Conservation (phyloP, 163 green algal species). For the Scenedesmus sp. region DNA sequence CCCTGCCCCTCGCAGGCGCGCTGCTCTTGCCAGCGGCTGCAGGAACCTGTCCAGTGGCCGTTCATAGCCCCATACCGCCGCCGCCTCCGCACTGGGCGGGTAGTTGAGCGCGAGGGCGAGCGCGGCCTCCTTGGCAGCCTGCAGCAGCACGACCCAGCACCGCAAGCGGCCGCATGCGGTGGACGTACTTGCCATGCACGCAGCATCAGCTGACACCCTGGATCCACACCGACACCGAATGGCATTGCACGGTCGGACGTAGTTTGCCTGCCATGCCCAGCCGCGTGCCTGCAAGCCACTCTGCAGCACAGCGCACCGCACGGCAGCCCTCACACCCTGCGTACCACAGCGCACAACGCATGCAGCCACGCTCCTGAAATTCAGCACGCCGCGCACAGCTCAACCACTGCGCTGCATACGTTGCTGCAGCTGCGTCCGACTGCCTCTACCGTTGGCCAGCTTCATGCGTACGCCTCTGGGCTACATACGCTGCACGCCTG, state of each 20-base stretch:
- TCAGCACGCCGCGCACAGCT: too few relatives aligned
- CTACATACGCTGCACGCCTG: too few relatives aligned
- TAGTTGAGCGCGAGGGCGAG: conserved; percentile 73
- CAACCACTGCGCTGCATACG: conserved; percentile 52
- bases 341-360: too few relatives aligned
- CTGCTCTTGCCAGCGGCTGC: conserved; percentile 56
- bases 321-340: too few relatives aligned
- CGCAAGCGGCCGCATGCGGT: not conserved
- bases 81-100: conserved; percentile 54
- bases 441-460: conserved; percentile 69
- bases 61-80: conserved; percentile 53
- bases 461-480: conserved; percentile 77
- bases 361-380: not conserved
- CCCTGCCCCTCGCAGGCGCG: not conserved
- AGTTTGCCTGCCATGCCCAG: too few relatives aligned
- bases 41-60: conserved; percentile 64
- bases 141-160: not conserved
- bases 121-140: conserved; percentile 67
- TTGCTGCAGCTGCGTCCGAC: conserved; percentile 66
- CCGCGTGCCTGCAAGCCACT: too few relatives aligned
- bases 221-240: too few relatives aligned
- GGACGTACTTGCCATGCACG: too few relatives aligned
- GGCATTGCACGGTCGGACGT: too few relatives aligned
- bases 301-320: too few relatives aligned
- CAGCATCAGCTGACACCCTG: too few relatives aligned